Percentiles rank a stretch among this genome's conserved stretches.
These are phyloP conservation scores for Ceratobasidium sp. DNA, from an alignment of 1,284 basidiomycete species.

Conservation along the genomic window DNA sequence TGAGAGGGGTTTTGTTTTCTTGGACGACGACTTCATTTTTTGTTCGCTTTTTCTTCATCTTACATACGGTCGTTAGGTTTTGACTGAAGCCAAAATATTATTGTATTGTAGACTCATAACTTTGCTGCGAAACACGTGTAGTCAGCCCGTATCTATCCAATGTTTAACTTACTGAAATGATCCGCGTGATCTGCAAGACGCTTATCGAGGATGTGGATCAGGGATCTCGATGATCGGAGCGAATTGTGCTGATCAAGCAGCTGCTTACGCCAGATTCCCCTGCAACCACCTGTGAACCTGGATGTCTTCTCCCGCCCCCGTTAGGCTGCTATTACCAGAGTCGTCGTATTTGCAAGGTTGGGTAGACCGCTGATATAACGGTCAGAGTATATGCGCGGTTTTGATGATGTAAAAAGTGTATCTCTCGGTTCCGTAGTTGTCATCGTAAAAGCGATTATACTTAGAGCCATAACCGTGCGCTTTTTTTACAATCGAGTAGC, in stretches of 20 bases:
- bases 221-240: not conserved
- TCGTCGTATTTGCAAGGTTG: too few relatives aligned
- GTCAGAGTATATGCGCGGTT: too few relatives aligned
- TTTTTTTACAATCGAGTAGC: too few relatives aligned
- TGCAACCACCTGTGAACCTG: too few relatives aligned
- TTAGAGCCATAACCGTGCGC: too few relatives aligned
- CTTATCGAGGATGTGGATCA: not conserved
- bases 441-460: too few relatives aligned
- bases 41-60: not conserved
- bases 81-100: slow-evolving; percentile 10
- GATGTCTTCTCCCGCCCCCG: too few relatives aligned
- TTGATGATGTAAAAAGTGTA: too few relatives aligned
- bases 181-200: not conserved
- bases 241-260: not conserved
- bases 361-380: too few relatives aligned
- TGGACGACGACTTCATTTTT: not conserved
- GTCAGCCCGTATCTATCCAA: slow-evolving; percentile 7
- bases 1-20: not conserved
- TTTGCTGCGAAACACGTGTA: slow-evolving; percentile 25
- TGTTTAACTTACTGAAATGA: not conserved
- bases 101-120: slow-evolving; percentile 14
- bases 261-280: not conserved
- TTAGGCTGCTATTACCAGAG: too few relatives aligned
- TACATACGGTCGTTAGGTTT: not conserved
- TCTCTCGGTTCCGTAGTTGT: too few relatives aligned